Evolutionary conservation across 2,329 filamentous ascomycete species (phyloP), one percentile per base, ranked within the genome.

Genomic region (Cucurbitaria berberidis): DNA sequence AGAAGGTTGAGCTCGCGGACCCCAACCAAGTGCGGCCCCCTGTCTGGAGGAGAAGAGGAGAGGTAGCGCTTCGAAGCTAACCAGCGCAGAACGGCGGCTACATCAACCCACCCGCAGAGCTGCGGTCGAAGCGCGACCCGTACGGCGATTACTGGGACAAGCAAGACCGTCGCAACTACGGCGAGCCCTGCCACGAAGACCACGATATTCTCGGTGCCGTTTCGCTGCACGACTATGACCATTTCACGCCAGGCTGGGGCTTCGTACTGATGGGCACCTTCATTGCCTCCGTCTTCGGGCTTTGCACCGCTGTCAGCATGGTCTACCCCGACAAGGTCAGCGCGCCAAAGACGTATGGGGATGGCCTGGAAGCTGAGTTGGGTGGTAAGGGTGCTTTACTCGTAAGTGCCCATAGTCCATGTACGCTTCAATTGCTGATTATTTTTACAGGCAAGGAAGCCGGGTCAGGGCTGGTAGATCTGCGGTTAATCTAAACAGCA

Each of bases 81-180:
- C 53, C 9, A 13, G 13, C n/a, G 18, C 44, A 93, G 89, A 96
- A 93, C 77, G 91, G 90, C 71, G 89, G 89, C 76, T 95, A 91
- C 76, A 84, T 90, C 72, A 91, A 93, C 78, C 89, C 90, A 53
- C 86, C 87, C 13, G 78, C 83, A 48, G 81, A 93, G 77, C 97
- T 96, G 83, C 89, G 93, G 66, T 88, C 92, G 76, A 90, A 91
- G 80, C 91, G 95, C 74, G 95, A 98, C 77, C 95, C 96, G 30
- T 86, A 98, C 75, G 93, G 78, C 73, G 88, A 91, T 73, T 99
- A 92, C 91, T 98, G 92, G 91, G 93, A 99, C 79, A 89, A 92
- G 77, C 95, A 99, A 80, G 95, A 98, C 78, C 88, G 93, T 74
- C 87, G 95, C 70, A 98, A 99, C 83, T 98, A 90, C 75, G 93